Evolutionary conservation across 1,139 yeast species (phyloP).

Genomic region (Saccharomyces hybrid): DNA sequence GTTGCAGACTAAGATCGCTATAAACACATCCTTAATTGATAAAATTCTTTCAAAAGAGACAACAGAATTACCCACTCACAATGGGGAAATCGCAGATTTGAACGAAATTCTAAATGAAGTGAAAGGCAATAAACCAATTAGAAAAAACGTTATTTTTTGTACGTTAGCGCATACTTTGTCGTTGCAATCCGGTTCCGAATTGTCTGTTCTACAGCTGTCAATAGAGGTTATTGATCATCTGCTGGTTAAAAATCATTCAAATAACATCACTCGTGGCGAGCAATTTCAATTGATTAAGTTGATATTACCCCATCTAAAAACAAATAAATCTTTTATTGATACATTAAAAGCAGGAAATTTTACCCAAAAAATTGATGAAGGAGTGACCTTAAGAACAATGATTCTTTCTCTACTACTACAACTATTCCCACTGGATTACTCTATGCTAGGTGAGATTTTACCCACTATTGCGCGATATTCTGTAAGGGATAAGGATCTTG

Average conservation of each 20-base stretch:
- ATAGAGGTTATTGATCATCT: constrained; percentile 9
- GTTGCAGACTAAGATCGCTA: not conserved
- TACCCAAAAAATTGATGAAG: constrained; percentile 25
- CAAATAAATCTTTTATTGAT: constrained; percentile 16
- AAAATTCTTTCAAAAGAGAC: not conserved
- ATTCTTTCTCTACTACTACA: constrained; percentile 11
- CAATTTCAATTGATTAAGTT: constrained; percentile 2
- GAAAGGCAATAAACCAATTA: not conserved
- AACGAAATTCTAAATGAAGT: constrained; percentile 1
- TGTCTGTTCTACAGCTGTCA: constrained; percentile 6
- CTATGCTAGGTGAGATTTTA: constrained; percentile 4
- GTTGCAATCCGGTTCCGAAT: not conserved
- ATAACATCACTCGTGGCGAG: not conserved
- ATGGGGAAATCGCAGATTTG: constrained; percentile 1
- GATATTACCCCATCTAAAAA: constrained; percentile 13
- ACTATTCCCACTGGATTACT: constrained; percentile 4
- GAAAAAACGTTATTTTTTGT: constrained; percentile 2
- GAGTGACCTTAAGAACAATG: constrained; percentile 12
- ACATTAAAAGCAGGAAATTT: constrained; percentile 25
- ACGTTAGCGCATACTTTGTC: constrained; percentile 2
- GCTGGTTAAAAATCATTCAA: constrained; percentile 2
- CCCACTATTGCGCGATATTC: constrained; percentile 7
- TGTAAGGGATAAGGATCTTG: constrained; percentile 8
- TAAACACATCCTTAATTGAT: not conserved
- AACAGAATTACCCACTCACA: not conserved